Conservation (phyloP, 495 filamentous ascomycete species). For the Penicillium roqueforti region DNA sequence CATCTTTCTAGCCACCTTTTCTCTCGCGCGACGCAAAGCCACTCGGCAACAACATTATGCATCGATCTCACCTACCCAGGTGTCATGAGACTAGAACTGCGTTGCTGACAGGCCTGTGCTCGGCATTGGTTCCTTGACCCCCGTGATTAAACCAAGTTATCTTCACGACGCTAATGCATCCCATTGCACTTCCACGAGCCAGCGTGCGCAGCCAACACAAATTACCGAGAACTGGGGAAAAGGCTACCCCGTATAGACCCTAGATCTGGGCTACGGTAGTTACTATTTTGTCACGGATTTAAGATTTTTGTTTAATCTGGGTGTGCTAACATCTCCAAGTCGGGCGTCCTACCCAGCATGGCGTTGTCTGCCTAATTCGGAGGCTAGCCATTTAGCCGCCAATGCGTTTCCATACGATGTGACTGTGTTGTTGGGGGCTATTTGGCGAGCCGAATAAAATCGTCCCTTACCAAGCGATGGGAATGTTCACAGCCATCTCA, state of each 20-base stretch:
- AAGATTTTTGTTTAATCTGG: constrained; percentile 2
- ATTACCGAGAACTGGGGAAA: constrained; percentile 10
- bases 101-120: neutral
- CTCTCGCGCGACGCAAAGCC: neutral
- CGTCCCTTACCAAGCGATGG: neutral
- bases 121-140: neutral
- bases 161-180: constrained; percentile 1
- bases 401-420: neutral
- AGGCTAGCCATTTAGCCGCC: constrained; percentile 12
- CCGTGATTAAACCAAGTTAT: neutral
- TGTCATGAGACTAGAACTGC: neutral
- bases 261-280: constrained; percentile 11
- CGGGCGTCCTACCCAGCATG: neutral
- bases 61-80: neutral
- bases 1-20: neutral
- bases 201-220: neutral
- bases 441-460: neutral
- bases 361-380: neutral
- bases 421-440: neutral
- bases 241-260: neutral
- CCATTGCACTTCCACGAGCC: neutral
- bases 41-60: neutral
- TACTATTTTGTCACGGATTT: constrained; percentile 18
- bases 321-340: neutral
- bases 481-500: neutral